Conservation (phyloP, 345 rosid species). For the Populus euphratica region DNA sequence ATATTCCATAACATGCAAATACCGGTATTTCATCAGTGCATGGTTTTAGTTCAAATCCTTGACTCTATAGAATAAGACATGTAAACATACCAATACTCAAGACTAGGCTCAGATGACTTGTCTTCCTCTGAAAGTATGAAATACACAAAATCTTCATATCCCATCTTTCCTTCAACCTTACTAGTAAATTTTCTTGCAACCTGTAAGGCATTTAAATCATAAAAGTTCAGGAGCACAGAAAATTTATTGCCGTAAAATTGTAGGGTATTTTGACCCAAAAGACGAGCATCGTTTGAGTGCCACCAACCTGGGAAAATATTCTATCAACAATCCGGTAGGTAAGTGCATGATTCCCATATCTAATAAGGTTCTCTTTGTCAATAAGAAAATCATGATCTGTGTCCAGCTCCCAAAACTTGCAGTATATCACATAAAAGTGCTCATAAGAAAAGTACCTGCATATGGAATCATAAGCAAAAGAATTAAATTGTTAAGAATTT, state of each 20-base stretch:
- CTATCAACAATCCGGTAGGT: conserved; percentile 92
- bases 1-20: neutral
- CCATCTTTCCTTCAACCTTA: conserved; percentile 84
- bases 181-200: conserved; percentile 82
- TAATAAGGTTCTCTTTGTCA: conserved; percentile 95
- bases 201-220: conserved; percentile 29
- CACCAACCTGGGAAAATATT: conserved; percentile 87
- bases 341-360: conserved; percentile 97
- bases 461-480: conserved; percentile 3
- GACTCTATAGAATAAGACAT: neutral
- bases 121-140: conserved; percentile 95
- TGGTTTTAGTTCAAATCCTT: neutral
- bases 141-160: conserved; percentile 94
- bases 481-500: neutral
- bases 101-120: conserved; percentile 91
- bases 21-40: neutral
- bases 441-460: conserved; percentile 93
- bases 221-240: neutral
- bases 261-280: neutral
- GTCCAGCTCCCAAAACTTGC: conserved; percentile 99
- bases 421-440: conserved; percentile 94
- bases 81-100: conserved; percentile 72
- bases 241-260: neutral
- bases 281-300: conserved; percentile 9
- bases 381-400: conserved; percentile 96